Conservation (phyloP, 495 filamentous ascomycete genomes). For the Penicillium samsonianum region DNA sequence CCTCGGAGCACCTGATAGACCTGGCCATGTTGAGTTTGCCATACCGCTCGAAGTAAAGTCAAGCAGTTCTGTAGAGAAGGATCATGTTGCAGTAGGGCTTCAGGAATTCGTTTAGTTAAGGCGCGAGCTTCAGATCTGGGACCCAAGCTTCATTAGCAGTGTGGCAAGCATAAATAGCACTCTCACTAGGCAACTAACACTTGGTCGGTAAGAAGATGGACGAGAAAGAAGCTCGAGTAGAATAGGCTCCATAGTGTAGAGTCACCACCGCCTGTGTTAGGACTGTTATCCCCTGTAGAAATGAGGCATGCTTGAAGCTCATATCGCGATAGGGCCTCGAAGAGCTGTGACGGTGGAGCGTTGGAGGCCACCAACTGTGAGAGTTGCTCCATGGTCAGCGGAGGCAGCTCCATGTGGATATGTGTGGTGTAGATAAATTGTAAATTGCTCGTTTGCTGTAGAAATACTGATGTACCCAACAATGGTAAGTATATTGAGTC, state of each 20-base stretch:
- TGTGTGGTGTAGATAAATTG: background rate
- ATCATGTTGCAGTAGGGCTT: slow-evolving; percentile 38
- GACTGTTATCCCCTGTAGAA: slow-evolving; percentile 20
- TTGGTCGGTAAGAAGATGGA: slow-evolving; percentile 54
- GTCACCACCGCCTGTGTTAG: slow-evolving; percentile 14
- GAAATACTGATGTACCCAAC: background rate
- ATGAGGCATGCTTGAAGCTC: slow-evolving; percentile 45
- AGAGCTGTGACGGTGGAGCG: slow-evolving; percentile 43
- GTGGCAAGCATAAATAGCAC: background rate
- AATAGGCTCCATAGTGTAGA: slow-evolving; percentile 44
- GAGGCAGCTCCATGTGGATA: slow-evolving; percentile 37
- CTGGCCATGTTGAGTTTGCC: slow-evolving; percentile 47
- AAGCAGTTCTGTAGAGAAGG: slow-evolving; percentile 47
- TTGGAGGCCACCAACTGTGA: slow-evolving; percentile 37
- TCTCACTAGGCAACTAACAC: slow-evolving; percentile 35
- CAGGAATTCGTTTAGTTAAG: slow-evolving; percentile 51
- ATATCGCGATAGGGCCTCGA: slow-evolving; percentile 46
- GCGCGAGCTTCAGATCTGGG: slow-evolving; percentile 54
- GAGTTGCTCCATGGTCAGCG: slow-evolving; percentile 42
- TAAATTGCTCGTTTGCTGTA: background rate
- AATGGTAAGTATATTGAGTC: background rate
- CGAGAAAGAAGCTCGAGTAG: slow-evolving; percentile 54
- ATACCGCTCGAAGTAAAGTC: slow-evolving; percentile 49
- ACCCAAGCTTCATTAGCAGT: slow-evolving; percentile 2
- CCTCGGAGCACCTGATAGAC: slow-evolving; percentile 46